Evolutionary conservation across 345 rosid species (phyloP).

Genomic region (Euphorbia pulcherrima): DNA sequence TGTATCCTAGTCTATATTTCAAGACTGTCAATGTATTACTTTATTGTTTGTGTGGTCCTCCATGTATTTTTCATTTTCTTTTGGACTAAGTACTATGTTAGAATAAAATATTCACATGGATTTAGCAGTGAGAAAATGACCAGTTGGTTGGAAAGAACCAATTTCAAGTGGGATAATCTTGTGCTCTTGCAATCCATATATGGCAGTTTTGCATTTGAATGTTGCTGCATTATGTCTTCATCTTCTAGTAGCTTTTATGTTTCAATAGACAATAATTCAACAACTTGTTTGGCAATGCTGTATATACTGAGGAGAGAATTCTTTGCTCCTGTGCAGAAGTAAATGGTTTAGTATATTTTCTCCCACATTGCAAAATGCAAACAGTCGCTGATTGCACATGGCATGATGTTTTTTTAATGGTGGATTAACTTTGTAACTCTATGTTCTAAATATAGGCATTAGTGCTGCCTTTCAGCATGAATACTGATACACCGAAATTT

Average conservation of each 20-base stretch:
- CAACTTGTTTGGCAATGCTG: neutral
- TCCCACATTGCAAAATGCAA: neutral
- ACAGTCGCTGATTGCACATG: neutral
- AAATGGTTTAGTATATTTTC: neutral
- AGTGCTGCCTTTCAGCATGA: neutral
- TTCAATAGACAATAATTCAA: too few relatives aligned
- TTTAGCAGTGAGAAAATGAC: neutral
- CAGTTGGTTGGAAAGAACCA: neutral
- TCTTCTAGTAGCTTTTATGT: neutral
- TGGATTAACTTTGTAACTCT: too few relatives aligned
- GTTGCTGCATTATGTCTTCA: neutral
- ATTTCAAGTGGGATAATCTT: conserved; percentile 1
- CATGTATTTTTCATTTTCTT: neutral
- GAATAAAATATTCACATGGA: neutral
- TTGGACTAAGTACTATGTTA: neutral
- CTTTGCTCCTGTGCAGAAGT: neutral
- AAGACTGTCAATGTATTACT: neutral
- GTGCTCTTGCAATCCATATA: neutral
- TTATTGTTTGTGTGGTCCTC: neutral
- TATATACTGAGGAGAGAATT: neutral
- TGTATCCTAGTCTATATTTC: conserved; percentile 3
- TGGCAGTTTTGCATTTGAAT: neutral
- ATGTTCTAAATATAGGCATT: neutral
- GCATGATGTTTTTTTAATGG: neutral
- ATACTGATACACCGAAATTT: neutral